A percentile compares a stretch with the other conserved stretches of the same genome.
phyloP scores from a whole-genome alignment of 108 stramenopile genomes.

The Licmophora abbreviata region DNA sequence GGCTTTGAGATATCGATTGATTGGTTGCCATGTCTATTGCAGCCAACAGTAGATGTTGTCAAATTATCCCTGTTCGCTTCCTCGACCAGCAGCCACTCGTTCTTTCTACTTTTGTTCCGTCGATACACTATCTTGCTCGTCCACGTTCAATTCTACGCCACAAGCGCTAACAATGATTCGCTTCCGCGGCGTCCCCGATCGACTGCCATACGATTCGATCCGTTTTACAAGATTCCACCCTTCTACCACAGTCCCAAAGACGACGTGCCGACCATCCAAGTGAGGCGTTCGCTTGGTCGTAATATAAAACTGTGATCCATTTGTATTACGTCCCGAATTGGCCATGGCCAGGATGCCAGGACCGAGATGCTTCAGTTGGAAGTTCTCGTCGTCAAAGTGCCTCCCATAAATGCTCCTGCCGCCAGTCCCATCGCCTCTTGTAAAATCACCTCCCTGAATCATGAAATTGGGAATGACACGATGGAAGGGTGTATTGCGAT shows the following conservation, averaged over 20 bases:
- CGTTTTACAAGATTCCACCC: slow-evolving; percentile 75
- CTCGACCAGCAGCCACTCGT: too few relatives aligned
- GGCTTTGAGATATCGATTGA: too few relatives aligned
- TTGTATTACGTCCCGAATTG: slow-evolving; percentile 88
- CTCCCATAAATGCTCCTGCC: slow-evolving; percentile 44
- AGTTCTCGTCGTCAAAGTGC: slow-evolving; percentile 90
- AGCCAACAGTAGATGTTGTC: too few relatives aligned
- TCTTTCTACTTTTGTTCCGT: too few relatives aligned
- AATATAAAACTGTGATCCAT: slow-evolving; percentile 87
- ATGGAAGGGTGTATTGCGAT: slow-evolving; percentile 84
- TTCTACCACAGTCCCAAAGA: slow-evolving; percentile 67
- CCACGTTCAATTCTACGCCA: too few relatives aligned
- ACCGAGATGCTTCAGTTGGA: slow-evolving; percentile 85
- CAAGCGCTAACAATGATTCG: slow-evolving; percentile 46
- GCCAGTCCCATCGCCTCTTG: slow-evolving; percentile 89
- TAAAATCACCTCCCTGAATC: slow-evolving; percentile 91
- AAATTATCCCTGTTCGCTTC: too few relatives aligned
- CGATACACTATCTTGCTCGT: too few relatives aligned
- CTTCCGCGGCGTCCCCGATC: slow-evolving; percentile 40
- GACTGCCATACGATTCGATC: slow-evolving; percentile 60
- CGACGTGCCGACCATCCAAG: slow-evolving; percentile 86
- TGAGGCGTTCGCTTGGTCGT: slow-evolving; percentile 85
- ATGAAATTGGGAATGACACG: slow-evolving; percentile 91
- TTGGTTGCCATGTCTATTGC: too few relatives aligned
- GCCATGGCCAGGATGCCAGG: slow-evolving; percentile 90